Percentiles rank a stretch among this genome's conserved stretches.
These are phyloP conservation scores for Backusella australiensis DNA, from an alignment of 192 early-diverging fungal genomes.

Conservation along the genomic window DNA sequence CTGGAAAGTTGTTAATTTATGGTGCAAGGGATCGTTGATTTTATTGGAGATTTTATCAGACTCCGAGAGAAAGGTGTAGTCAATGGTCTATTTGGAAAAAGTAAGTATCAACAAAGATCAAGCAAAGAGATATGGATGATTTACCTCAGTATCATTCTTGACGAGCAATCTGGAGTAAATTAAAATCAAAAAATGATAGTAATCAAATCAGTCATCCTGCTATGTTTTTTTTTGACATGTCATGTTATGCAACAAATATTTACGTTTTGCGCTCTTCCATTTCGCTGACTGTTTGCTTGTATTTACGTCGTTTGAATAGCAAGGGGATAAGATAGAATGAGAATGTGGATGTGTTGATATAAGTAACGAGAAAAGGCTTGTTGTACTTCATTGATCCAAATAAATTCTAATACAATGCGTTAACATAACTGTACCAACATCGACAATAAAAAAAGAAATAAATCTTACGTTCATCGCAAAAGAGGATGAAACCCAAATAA, in stretches of 20 bases:
- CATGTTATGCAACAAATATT: background rate
- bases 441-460: background rate
- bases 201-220: background rate
- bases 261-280: background rate
- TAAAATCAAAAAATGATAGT: background rate
- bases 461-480: slow-evolving; percentile 69
- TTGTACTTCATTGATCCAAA: slow-evolving; percentile 68
- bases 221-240: background rate
- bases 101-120: background rate
- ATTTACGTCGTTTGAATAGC: slow-evolving; percentile 16
- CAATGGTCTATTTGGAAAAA: background rate
- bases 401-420: slow-evolving; percentile 46
- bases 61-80: background rate
- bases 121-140: background rate
- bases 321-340: slow-evolving; percentile 64
- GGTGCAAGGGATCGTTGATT: background rate
- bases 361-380: slow-evolving; percentile 77
- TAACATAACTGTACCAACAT: background rate
- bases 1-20: slow-evolving; percentile 27
- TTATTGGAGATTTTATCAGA: background rate
- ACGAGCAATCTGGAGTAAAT: background rate
- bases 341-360: slow-evolving; percentile 73
- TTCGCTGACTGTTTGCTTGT: background rate
- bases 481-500: slow-evolving; percentile 79
- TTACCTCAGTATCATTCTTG: background rate